Percentiles rank a stretch among this genome's conserved stretches.
Evolutionary conservation across 2,329 filamentous ascomycete genomes (phyloP).

Genomic region (Hirsutella rhossiliensis): DNA sequence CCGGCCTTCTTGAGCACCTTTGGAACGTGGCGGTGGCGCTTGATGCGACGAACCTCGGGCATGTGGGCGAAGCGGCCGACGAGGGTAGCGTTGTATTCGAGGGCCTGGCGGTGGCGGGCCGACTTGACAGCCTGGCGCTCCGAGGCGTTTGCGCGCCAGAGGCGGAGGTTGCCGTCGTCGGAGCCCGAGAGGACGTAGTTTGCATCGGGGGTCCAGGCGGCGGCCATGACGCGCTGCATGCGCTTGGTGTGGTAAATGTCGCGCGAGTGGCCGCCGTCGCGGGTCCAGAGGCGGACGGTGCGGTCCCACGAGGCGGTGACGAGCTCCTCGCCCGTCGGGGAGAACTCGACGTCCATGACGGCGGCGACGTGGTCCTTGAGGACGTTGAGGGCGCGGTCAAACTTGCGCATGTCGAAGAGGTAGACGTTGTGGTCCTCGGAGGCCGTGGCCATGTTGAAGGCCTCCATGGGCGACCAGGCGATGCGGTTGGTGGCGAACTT

Average conservation of each 20-base stretch:
- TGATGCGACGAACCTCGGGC: conserved; percentile 89
- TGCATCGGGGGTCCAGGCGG: conserved; percentile 76
- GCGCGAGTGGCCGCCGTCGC: conserved; percentile 68
- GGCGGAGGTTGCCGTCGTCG: conserved; percentile 77
- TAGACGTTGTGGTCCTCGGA: conserved; percentile 86
- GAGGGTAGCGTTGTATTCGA: conserved; percentile 85
- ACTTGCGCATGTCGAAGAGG: conserved; percentile 88
- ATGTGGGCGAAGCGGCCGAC: conserved; percentile 82
- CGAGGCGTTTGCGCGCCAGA: conserved; percentile 85
- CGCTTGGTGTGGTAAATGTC: conserved; percentile 97
- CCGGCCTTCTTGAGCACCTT: conserved; percentile 91
- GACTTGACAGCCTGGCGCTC: conserved; percentile 76
- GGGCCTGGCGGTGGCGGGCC: conserved; percentile 68
- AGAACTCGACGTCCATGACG: conserved; percentile 95
- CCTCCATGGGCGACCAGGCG: conserved; percentile 93
- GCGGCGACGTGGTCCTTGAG: conserved; percentile 81
- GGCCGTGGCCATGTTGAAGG: conserved; percentile 86
- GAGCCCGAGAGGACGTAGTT: conserved; percentile 84
- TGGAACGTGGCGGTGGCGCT: conserved; percentile 80
- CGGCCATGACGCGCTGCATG: conserved; percentile 89
- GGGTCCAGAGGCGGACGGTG: conserved; percentile 76
- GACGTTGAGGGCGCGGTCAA: conserved; percentile 78
- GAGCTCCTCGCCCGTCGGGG: conserved; percentile 85
- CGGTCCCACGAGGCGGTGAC: conserved; percentile 80
- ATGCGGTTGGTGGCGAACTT: conserved; percentile 75